A percentile compares a stretch with the other conserved stretches of the same genome.
Conservation (phyloP, 345 rosid genomes). For the Rhodamnia rubescens region DNA sequence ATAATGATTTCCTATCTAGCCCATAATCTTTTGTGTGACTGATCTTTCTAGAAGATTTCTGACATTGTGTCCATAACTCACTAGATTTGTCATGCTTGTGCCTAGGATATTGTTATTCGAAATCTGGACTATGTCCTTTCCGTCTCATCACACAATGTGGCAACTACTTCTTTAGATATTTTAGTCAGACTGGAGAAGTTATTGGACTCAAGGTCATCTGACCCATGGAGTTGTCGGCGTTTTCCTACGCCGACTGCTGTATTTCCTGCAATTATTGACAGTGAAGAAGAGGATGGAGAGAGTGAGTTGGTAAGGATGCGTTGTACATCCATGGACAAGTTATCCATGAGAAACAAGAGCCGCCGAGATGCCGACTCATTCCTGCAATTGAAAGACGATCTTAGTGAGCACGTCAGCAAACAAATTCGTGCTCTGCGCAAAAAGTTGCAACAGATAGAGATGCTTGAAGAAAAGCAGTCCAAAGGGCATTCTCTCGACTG, state of each 20-base stretch:
- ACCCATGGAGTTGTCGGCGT: conserved; percentile 75
- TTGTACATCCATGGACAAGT: conserved; percentile 25
- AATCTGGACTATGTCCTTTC: conserved; percentile 86
- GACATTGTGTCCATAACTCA: background rate
- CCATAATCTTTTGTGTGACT: background rate
- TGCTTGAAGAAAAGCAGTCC: conserved; percentile 69
- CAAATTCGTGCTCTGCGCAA: conserved; percentile 75
- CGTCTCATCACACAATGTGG: conserved; percentile 51
- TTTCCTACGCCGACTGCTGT: conserved; percentile 87
- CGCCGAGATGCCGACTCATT: conserved; percentile 33
- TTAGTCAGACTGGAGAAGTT: conserved; percentile 71
- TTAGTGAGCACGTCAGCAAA: conserved; percentile 30
- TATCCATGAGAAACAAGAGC: conserved; percentile 4
- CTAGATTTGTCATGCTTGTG: background rate
- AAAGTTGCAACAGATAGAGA: conserved; percentile 93
- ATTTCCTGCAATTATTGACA: conserved; percentile 59
- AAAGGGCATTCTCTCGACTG: conserved; percentile 71
- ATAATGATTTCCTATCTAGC: background rate
- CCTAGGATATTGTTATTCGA: conserved; percentile 73
- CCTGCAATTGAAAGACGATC: conserved; percentile 46
- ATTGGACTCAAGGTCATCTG: conserved; percentile 76
- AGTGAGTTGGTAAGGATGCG: conserved; percentile 52
- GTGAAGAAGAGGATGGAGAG: conserved; percentile 80
- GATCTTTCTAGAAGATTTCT: background rate
- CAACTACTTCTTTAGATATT: conserved; percentile 59